A percentile compares a stretch with the other conserved stretches of the same genome.
Evolutionary conservation across 2,329 filamentous ascomycete genomes (phyloP).

Genomic region (Escovopsis sp.): DNA sequence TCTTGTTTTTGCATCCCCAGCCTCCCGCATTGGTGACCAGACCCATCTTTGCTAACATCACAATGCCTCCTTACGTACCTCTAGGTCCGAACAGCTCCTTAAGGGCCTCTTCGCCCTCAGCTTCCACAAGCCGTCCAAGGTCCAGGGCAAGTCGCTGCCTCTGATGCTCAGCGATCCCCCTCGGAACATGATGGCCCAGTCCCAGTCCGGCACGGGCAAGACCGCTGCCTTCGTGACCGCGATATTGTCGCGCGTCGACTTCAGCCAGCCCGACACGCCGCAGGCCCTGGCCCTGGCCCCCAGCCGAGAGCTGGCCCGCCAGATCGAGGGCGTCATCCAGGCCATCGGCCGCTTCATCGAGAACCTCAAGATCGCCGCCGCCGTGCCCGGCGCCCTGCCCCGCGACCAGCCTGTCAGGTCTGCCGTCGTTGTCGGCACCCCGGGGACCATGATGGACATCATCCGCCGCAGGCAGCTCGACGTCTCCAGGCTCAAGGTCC

Average conservation of each 20-base stretch:
- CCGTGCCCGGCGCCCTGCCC: slow-evolving; percentile 62
- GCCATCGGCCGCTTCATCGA: slow-evolving; percentile 75
- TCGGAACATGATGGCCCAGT: slow-evolving; percentile 90
- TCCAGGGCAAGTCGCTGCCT: slow-evolving; percentile 87
- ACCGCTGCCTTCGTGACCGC: slow-evolving; percentile 93
- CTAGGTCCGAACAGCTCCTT: slow-evolving; percentile 41
- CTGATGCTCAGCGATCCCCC: slow-evolving; percentile 79
- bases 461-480: slow-evolving; percentile 66
- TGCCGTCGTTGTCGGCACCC: slow-evolving; percentile 81
- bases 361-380: slow-evolving; percentile 60
- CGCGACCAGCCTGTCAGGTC: slow-evolving; percentile 55
- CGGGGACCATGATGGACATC: slow-evolving; percentile 81
- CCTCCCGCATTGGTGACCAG: no score
- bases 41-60: slow-evolving; percentile 3
- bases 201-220: slow-evolving; percentile 97
- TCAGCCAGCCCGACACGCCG: slow-evolving; percentile 49
- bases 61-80: no score
- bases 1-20: neutral
- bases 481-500: slow-evolving; percentile 53
- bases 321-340: slow-evolving; percentile 75
- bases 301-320: slow-evolving; percentile 83
- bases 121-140: slow-evolving; percentile 93
- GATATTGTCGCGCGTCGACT: slow-evolving; percentile 73
- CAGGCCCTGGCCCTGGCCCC: slow-evolving; percentile 85
- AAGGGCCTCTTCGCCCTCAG: slow-evolving; percentile 67